Evolutionary conservation across 176 grass and related monocot species (phyloP), one percentile per base, ranked within the genome.

Genomic region (Thalia dealbata): DNA sequence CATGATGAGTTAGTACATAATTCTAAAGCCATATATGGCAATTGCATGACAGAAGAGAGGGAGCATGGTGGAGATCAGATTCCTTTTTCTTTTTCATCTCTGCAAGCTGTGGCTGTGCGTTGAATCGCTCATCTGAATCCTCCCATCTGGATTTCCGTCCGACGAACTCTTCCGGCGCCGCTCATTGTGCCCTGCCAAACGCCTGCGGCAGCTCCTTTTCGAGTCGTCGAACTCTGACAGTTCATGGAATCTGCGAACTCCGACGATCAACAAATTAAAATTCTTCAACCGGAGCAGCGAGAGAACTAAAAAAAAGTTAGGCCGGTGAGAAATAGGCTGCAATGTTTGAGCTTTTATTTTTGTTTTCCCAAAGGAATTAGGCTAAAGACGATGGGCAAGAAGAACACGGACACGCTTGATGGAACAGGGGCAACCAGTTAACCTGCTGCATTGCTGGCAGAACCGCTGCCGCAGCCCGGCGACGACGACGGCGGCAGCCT

Each of bases 371-470:
- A 48, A 9, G 6, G 45, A 48, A 10, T 48, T 13, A 48, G 45
- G 45, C 45, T 48, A 48, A 48, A 48, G 1, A 13, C 11, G 11
- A 48, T 10, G 45, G 6, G 45, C 6, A 10, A 48, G 45, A 9
- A 3, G 42, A 44, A 9, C 42, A 44, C 9, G 42, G 11, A 13
- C 6, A 48, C 6, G 45, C 6, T 8, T 9, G 45, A 16, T 66
- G 77, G 61, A 13, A 35, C 69, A 62, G 45, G 61, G 9, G 22
- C 64, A 69, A 97, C 89, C 93, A 78, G 87, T 89, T 97, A 69
- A 97, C 93, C 93, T 80, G 87, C 93, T 97, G 86, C 93, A 97
- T 92, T 97, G 93, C 82, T 97, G 93, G 80, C 93, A 97, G 84
- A 97, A 97, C 84, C 93, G 84, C 80, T 97, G 93, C 58, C 84